Evolutionary conservation across 2,329 filamentous ascomycete genomes (phyloP), one percentile per base, ranked within the genome.

Genomic region (Aspergillus sp.): DNA sequence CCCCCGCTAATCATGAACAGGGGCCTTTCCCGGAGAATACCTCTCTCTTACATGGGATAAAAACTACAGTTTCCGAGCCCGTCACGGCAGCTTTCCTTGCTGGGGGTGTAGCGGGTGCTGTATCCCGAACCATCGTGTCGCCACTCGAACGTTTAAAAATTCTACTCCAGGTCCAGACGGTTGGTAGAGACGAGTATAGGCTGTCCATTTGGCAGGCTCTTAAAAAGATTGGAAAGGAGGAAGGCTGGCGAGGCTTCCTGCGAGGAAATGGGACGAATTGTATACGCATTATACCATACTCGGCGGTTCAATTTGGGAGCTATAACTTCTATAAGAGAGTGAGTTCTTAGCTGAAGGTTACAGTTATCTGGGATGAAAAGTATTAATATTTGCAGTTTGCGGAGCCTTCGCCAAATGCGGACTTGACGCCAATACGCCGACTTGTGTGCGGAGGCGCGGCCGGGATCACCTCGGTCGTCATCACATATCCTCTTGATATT

Each of bases 191-290:
- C 66, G 93, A 96, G 70, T 99, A 99, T 78, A 93, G 95, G 73
- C 81, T 97, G 74, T 95, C 92, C 15, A 91, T 98, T 57, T 86
- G 87, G 66, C 91, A 96, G 76, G 95, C 91, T 4, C 80, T 99
- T 62, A 84, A 80, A 58, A 99, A 99, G 77, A 99, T 99, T 89
- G 96, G 93, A 88, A 87, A 82, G 66, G 95, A 99, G 73, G 95
- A 99, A 76, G 95, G 95, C 54, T 98, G 93, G 91, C 87, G 87
- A 74, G 95, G 95, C 0, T 96, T 98, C 76, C 96, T 99, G 93
- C 87, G 92, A 64, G 95, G 95, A 52, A 99, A 99, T 73, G 95
- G 95, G 62, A 97, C 93, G 60, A 99, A 99, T 76, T 99, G 95
- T 81, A 91, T 99, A 68, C 90, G 95, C 61, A 99, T 99, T 65